These are phyloP conservation scores for Wickerhamomyces xylosicus DNA, from an alignment of 805 yeast genomes.

Conservation along the genomic window DNA sequence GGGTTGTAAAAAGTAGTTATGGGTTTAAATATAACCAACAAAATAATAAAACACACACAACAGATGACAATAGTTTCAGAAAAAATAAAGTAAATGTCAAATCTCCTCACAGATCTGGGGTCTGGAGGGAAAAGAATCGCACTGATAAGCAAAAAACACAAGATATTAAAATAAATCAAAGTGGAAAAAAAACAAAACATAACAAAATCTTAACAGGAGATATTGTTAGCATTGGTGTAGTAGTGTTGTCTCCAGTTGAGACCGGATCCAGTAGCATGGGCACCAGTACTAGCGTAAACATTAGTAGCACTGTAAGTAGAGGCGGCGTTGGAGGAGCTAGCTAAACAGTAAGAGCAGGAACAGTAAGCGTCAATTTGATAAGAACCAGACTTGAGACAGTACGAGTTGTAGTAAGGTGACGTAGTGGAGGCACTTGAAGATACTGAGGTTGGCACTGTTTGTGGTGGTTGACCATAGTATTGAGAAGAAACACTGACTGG, in stretches of 20 bases:
- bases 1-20: no score
- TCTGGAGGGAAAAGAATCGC: no score
- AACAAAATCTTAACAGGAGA: conserved; percentile 1
- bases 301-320: conserved; percentile 14
- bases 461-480: neutral
- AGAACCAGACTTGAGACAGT: conserved; percentile 18
- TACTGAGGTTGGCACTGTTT: conserved; percentile 6
- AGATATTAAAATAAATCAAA: neutral
- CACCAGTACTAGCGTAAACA: conserved; percentile 4
- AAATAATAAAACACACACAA: no score
- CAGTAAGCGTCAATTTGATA: conserved; percentile 12
- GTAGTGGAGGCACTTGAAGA: conserved; percentile 9
- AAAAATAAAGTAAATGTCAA: no score
- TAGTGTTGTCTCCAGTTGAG: no score
- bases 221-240: no score
- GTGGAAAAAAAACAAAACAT: neutral
- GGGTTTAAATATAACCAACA: no score
- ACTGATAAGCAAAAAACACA: no score
- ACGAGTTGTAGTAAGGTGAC: conserved; percentile 4
- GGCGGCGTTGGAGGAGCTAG: conserved; percentile 12
- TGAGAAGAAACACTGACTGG: conserved; percentile 2
- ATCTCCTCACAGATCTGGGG: no score
- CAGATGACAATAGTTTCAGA: no score
- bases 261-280: conserved; percentile 4
- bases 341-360: conserved; percentile 16